A percentile compares a stretch with the other conserved stretches of the same genome.
These are phyloP conservation scores for Orobanche coerulescens DNA, from an alignment of 257 asterid genomes.

Conservation along the genomic window DNA sequence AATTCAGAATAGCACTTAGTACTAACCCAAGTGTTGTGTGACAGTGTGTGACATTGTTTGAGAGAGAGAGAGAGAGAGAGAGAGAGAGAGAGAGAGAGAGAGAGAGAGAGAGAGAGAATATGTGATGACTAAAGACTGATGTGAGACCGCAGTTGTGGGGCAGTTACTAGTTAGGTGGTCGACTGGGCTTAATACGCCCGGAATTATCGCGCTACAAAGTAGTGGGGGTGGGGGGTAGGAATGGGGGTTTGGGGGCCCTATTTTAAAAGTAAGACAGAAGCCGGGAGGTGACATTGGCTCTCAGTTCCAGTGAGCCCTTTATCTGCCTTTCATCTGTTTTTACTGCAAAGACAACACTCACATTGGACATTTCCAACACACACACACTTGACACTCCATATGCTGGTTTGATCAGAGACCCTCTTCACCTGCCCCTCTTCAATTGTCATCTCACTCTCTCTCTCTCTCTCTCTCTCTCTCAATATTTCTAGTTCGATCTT, in stretches of 20 bases:
- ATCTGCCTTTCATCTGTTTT: neutral
- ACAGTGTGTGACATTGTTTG: no score
- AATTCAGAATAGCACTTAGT: no score
- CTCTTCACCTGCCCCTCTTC: neutral
- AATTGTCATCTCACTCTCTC: constrained; percentile 3
- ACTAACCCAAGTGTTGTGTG: no score
- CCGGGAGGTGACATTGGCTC: constrained; percentile 27
- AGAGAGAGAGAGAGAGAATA: no score
- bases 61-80: no score
- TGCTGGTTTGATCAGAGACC: constrained; percentile 6
- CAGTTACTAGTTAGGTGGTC: no score
- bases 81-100: no score
- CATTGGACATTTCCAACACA: constrained; percentile 31
- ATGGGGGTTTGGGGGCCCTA: no score
- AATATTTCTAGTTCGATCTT: neutral
- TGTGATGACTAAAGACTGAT: neutral
- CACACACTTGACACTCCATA: no score
- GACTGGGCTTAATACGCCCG: constrained; percentile 35
- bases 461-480: neutral
- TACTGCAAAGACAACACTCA: neutral
- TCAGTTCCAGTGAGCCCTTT: constrained; percentile 20
- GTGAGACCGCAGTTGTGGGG: constrained; percentile 7
- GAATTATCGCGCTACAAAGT: constrained; percentile 37
- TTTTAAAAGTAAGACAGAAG: neutral
- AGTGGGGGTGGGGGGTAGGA: constrained; percentile 1